Conservation (phyloP, 305 asterid genomes). For the Petunia hybrid region DNA sequence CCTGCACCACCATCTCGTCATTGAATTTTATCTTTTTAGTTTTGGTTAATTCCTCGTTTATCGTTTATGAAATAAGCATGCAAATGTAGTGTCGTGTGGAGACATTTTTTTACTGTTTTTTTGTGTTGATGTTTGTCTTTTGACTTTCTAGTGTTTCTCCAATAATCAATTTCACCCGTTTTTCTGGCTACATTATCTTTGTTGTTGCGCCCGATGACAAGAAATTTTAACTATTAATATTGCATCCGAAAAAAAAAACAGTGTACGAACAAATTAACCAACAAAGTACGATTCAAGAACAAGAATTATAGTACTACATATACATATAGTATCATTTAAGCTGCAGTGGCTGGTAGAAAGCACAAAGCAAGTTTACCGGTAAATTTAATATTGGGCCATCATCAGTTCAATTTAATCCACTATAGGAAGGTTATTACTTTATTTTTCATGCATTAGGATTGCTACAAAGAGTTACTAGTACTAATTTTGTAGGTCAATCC, state of each 20-base stretch:
- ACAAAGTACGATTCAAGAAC: neutral
- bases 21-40: constrained; percentile 40
- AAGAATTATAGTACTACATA: too few species aligned
- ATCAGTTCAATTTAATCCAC: too few species aligned
- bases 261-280: neutral
- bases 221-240: neutral
- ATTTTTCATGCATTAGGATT: too few species aligned
- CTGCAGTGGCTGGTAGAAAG: neutral
- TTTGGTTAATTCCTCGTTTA: neutral
- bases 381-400: too few species aligned
- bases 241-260: neutral
- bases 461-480: too few species aligned
- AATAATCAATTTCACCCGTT: neutral
- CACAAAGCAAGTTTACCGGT: too few species aligned
- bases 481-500: too few species aligned
- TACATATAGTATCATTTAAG: neutral
- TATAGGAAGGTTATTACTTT: too few species aligned
- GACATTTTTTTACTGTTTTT: neutral
- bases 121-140: neutral
- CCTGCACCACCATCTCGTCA: constrained; percentile 51
- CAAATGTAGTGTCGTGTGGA: constrained; percentile 1
- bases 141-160: constrained; percentile 6
- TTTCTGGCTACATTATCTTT: neutral
- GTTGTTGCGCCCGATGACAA: neutral
- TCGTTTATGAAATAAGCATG: neutral